Conservation (phyloP, 345 rosid genomes). For the Brassica juncea region DNA sequence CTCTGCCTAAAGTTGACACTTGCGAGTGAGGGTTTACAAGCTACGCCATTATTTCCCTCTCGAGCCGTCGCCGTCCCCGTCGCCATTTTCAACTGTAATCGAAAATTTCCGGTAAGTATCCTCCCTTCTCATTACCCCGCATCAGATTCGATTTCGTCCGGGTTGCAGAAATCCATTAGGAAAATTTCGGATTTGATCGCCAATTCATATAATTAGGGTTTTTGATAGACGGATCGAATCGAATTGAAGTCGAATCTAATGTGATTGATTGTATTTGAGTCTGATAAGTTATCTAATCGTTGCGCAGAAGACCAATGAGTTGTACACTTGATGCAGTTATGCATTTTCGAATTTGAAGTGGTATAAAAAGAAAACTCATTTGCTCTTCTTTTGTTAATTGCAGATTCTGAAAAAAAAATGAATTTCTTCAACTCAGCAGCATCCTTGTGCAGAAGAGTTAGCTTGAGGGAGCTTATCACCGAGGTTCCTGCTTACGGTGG, state of each 20-base stretch:
- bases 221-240: neutral
- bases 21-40: neutral
- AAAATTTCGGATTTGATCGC: neutral
- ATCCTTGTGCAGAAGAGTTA: conserved; percentile 51
- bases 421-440: conserved; percentile 41
- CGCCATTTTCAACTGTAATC: neutral
- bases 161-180: neutral
- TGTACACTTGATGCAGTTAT: too few species aligned
- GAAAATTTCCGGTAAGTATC: neutral
- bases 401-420: conserved; percentile 33
- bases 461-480: conserved; percentile 49
- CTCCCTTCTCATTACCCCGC: neutral
- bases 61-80: neutral
- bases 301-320: neutral
- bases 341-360: neutral
- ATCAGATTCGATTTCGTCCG: neutral
- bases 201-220: neutral
- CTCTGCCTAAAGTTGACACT: neutral
- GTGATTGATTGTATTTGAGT: neutral
- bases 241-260: neutral
- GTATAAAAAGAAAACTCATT: neutral
- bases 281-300: neutral
- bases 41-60: neutral
- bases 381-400: neutral
- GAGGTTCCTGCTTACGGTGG: conserved; percentile 47